A percentile compares a stretch with the other conserved stretches of the same genome.
These are phyloP conservation scores for Chenopodium berlandieri DNA, from an alignment of 148 eudicot genomes.

Conservation along the genomic window DNA sequence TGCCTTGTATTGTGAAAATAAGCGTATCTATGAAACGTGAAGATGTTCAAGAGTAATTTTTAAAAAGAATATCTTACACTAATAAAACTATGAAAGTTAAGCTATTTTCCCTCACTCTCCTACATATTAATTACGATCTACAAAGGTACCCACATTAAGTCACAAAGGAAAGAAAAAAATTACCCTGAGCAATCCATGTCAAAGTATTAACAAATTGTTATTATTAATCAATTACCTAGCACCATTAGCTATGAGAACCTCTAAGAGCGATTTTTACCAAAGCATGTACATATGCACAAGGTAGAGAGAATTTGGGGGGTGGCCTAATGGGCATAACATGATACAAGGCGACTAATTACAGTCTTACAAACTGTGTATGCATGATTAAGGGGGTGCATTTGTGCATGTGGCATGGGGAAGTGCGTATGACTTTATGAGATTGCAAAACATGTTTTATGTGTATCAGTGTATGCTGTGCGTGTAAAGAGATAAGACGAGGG, in stretches of 20 bases:
- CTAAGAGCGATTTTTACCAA: too few relatives aligned
- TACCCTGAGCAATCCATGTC: background rate
- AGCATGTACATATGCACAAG: background rate
- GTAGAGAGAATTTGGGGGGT: background rate
- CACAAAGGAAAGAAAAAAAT: background rate
- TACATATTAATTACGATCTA: too few relatives aligned
- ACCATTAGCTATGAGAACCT: background rate
- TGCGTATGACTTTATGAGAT: too few relatives aligned
- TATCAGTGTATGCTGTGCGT: background rate
- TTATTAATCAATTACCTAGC: background rate
- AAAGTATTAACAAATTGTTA: too few relatives aligned
- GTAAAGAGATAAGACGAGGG: background rate
- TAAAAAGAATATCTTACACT: too few relatives aligned
- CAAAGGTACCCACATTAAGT: background rate
- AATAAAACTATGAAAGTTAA: too few relatives aligned
- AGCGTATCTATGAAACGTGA: background rate
- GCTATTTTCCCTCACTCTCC: too few relatives aligned
- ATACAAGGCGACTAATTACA: background rate
- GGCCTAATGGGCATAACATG: background rate
- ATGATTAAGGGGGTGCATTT: background rate
- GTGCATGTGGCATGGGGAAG: background rate
- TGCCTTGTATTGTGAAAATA: background rate
- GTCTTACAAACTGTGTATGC: background rate
- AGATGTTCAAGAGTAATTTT: too few relatives aligned
- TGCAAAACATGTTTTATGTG: too few relatives aligned